Evolutionary conservation across 768 basidiomycete genomes (phyloP).

Genomic region (Podaxis carcinomalis): DNA sequence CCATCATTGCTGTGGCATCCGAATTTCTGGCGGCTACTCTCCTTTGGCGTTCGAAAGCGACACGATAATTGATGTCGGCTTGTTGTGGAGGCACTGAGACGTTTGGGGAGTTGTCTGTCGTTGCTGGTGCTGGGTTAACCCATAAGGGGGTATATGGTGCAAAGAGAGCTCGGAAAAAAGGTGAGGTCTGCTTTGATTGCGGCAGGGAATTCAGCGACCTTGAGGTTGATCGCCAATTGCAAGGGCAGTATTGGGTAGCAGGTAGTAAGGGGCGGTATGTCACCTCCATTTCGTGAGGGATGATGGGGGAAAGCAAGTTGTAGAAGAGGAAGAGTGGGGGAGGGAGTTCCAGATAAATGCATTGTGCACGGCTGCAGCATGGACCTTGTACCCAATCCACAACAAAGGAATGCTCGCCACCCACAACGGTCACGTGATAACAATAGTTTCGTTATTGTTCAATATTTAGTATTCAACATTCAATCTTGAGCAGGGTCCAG

Average conservation of each 20-base stretch:
- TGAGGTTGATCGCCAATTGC: background rate
- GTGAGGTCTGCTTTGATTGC: background rate
- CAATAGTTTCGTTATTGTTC: background rate
- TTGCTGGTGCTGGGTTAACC: background rate
- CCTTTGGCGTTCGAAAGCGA: background rate
- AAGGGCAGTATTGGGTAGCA: constrained; percentile 2
- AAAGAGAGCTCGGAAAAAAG: constrained; percentile 2
- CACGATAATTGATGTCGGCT: constrained; percentile 1
- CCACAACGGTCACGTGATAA: background rate
- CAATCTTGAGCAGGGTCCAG: too few relatives aligned
- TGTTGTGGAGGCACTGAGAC: background rate
- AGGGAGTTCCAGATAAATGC: background rate
- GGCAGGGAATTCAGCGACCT: background rate
- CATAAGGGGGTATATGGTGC: constrained; percentile 4
- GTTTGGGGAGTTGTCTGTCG: background rate
- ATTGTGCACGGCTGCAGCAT: background rate
- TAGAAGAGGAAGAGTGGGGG: background rate
- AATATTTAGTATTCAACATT: background rate
- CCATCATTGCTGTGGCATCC: background rate
- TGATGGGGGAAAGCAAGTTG: background rate
- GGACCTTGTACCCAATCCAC: constrained; percentile 6
- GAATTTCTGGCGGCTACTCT: background rate
- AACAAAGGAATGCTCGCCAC: background rate
- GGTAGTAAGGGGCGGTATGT: constrained; percentile 6
- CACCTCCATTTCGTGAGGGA: background rate